Evolutionary conservation across 1,139 yeast genomes (phyloP).

Genomic region (Geotrichum bryndzae): DNA sequence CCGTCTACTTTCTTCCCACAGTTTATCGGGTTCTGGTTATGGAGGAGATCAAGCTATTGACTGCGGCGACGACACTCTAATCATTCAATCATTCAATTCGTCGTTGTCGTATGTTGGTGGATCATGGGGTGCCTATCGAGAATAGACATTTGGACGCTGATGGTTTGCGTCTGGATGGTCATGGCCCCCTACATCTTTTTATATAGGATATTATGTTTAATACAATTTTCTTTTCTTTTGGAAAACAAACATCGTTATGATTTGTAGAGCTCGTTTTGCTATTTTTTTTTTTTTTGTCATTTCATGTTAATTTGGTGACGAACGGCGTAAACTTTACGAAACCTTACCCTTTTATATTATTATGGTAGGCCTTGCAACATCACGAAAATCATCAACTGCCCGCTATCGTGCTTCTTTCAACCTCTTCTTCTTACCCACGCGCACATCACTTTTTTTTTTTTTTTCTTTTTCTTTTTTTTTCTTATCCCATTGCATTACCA

Average conservation of each 20-base stretch:
- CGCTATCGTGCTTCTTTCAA: too few relatives aligned
- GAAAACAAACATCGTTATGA: neutral
- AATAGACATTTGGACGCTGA: slow-evolving; percentile 10
- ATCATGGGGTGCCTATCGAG: slow-evolving; percentile 12
- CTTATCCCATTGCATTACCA: neutral
- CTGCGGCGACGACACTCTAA: slow-evolving; percentile 1
- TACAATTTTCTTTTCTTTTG: neutral
- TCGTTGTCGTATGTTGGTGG: slow-evolving; percentile 6
- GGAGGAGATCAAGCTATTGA: slow-evolving; percentile 11
- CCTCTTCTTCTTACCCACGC: too few relatives aligned
- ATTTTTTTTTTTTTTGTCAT: too few relatives aligned
- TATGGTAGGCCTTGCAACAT: too few relatives aligned
- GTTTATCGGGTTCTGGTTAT: slow-evolving; percentile 10
- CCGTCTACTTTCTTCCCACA: slow-evolving; percentile 6
- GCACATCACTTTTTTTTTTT: too few relatives aligned
- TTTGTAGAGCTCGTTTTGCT: too few relatives aligned
- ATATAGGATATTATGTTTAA: neutral
- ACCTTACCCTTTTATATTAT: neutral
- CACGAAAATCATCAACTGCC: too few relatives aligned
- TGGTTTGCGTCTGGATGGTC: slow-evolving; percentile 8
- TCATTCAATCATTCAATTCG: slow-evolving; percentile 6
- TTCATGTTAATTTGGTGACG: neutral
- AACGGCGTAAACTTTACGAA: neutral
- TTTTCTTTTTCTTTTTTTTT: neutral
- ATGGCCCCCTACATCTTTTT: slow-evolving; percentile 8